Percentiles rank a stretch among this genome's conserved stretches.
Conservation (phyloP, 192 early-diverging fungal species). For the Linnemannia elongata region DNA sequence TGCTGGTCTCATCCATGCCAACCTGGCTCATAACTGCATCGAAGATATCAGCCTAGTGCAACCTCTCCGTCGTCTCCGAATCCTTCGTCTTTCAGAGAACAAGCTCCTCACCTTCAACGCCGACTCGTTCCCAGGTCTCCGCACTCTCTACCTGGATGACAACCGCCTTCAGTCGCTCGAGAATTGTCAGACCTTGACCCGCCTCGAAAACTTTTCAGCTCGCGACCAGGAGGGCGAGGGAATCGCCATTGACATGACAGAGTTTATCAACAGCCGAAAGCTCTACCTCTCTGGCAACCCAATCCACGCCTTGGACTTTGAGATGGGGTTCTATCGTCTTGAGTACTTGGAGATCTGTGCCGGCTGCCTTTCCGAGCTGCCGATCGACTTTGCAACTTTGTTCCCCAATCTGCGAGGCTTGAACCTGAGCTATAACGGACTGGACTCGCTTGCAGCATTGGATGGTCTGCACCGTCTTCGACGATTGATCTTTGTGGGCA, state of each 20-base stretch:
- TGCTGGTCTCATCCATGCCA: constrained; percentile 49
- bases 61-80: constrained; percentile 45
- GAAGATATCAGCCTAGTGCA: constrained; percentile 55
- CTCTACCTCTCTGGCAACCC: constrained; percentile 54
- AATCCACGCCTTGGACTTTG: constrained; percentile 45
- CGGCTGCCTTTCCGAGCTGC: constrained; percentile 56
- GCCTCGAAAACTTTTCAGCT: constrained; percentile 58
- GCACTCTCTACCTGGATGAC: constrained; percentile 61
- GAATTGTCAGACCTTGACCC: constrained; percentile 48
- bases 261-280: constrained; percentile 53
- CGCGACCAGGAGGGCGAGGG: constrained; percentile 63
- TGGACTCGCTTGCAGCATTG: constrained; percentile 55
- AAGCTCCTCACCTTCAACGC: constrained; percentile 56
- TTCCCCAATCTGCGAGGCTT: constrained; percentile 59
- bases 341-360: constrained; percentile 64
- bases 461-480: constrained; percentile 52
- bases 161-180: constrained; percentile 57
- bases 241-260: constrained; percentile 51
- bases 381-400: constrained; percentile 48
- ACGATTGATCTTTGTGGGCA: constrained; percentile 60
- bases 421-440: constrained; percentile 59
- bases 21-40: constrained; percentile 62
- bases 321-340: constrained; percentile 58
- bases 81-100: constrained; percentile 59
- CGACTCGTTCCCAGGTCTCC: constrained; percentile 55